Evolutionary conservation across 495 filamentous ascomycete species (phyloP).

Genomic region (Penicillium desertorum): DNA sequence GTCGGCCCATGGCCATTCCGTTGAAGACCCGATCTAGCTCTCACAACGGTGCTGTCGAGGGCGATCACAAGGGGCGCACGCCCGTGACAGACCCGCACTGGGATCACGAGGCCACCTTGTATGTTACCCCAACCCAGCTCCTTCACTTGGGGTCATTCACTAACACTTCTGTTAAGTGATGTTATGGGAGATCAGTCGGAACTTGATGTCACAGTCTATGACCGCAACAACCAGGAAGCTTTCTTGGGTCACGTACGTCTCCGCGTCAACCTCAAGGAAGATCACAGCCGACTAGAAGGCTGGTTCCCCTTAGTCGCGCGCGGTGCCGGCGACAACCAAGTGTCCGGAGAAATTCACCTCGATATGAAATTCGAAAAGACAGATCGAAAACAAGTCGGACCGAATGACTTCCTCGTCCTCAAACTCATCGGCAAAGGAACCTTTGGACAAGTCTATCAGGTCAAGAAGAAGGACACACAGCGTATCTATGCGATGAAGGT

Average conservation of each 20-base stretch:
- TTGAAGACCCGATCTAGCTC: conserved; percentile 96
- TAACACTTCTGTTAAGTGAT: conserved; percentile 60
- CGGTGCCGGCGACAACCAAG: conserved; percentile 61
- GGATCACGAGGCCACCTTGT: conserved; percentile 96
- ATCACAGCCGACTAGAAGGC: conserved; percentile 68
- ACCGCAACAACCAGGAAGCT: conserved; percentile 78
- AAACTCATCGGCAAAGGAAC: conserved; percentile 98
- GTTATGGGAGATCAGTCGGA: conserved; percentile 90
- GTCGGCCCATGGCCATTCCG: conserved; percentile 87
- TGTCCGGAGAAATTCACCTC: conserved; percentile 89
- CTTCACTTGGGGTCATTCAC: conserved; percentile 9
- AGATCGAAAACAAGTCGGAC: conserved; percentile 91
- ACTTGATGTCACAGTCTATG: conserved; percentile 92
- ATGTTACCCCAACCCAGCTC: conserved; percentile 41
- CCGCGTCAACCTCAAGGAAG: conserved; percentile 63
- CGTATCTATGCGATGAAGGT: conserved; percentile 99
- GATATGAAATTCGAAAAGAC: conserved; percentile 82
- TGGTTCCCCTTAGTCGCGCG: conserved; percentile 81
- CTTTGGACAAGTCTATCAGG: conserved; percentile 99
- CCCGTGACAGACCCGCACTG: conserved; percentile 87
- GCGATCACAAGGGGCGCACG: conserved; percentile 63
- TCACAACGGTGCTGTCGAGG: conserved; percentile 76
- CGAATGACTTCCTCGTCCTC: conserved; percentile 93
- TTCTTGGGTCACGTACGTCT: conserved; percentile 90
- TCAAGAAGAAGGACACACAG: conserved; percentile 95